A percentile compares a stretch with the other conserved stretches of the same genome.
Conservation (phyloP, 2,329 filamentous ascomycete genomes). For the Incumbomyces lentus region DNA sequence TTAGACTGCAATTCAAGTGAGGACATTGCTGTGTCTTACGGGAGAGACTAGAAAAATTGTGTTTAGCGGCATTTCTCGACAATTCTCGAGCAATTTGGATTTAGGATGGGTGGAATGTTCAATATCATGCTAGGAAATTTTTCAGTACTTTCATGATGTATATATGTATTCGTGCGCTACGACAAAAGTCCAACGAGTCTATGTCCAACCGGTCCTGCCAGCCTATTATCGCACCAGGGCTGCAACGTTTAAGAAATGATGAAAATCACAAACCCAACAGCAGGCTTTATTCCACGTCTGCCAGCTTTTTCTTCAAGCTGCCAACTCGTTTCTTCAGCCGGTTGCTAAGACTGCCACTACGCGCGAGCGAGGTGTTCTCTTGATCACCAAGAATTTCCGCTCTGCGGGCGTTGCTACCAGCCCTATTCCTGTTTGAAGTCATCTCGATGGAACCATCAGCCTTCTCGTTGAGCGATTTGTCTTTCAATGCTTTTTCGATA, state of each 20-base stretch:
- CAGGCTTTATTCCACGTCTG: not conserved
- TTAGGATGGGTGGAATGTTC: too few species aligned
- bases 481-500: constrained; percentile 57
- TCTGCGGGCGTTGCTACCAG: constrained; percentile 6
- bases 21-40: constrained; percentile 1
- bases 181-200: too few species aligned
- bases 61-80: too few species aligned
- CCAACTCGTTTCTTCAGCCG: constrained; percentile 20
- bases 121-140: too few species aligned
- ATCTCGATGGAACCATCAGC: not conserved
- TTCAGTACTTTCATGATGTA: too few species aligned
- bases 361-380: constrained; percentile 2
- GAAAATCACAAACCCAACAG: not conserved
- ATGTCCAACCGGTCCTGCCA: too few species aligned
- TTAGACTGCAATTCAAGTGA: constrained; percentile 42
- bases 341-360: constrained; percentile 18
- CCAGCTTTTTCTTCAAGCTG: constrained; percentile 16
- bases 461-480: constrained; percentile 34
- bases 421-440: not conserved
- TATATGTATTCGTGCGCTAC: too few species aligned
- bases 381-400: constrained; percentile 11
- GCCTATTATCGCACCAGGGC: too few species aligned
- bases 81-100: too few species aligned
- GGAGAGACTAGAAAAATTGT: not conserved
- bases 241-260: not conserved